Conservation (phyloP, 805 yeast genomes). For the Candida fluviatilis region DNA sequence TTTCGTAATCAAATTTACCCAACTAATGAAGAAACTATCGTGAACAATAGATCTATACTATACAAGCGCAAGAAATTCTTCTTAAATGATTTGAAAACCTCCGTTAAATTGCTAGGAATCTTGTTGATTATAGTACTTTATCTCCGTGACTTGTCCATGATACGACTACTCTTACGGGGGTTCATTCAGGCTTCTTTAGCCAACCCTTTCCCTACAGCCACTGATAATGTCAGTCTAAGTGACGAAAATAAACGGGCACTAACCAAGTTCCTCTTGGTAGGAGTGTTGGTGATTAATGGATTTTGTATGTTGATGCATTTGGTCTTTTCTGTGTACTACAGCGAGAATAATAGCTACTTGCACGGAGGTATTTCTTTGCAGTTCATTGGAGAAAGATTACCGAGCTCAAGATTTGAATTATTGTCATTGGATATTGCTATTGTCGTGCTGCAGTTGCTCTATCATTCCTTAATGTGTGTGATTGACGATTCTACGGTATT, state of each 20-base stretch:
- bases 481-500: conserved; percentile 29
- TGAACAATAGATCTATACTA: conserved; percentile 36
- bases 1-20: conserved; percentile 29
- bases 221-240: conserved; percentile 9
- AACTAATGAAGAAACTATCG: conserved; percentile 33
- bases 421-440: conserved; percentile 23
- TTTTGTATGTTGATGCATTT: conserved; percentile 24
- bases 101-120: conserved; percentile 32
- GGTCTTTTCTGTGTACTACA: conserved; percentile 19
- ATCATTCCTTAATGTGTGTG: conserved; percentile 29
- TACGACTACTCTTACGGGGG: conserved; percentile 24
- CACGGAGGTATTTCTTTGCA: conserved; percentile 34
- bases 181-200: conserved; percentile 25
- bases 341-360: conserved; percentile 15
- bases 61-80: conserved; percentile 42
- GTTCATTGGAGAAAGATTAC: conserved; percentile 37
- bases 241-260: conserved; percentile 26
- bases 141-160: conserved; percentile 37
- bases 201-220: conserved; percentile 23
- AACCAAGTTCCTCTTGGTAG: conserved; percentile 22
- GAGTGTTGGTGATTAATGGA: conserved; percentile 19
- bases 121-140: conserved; percentile 34
- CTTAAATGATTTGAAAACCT: conserved; percentile 28
- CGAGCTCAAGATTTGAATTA: conserved; percentile 21
- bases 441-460: conserved; percentile 24